Evolutionary conservation across 352 stramenopile species (phyloP).

Genomic region (Globisporangium radiosum): DNA sequence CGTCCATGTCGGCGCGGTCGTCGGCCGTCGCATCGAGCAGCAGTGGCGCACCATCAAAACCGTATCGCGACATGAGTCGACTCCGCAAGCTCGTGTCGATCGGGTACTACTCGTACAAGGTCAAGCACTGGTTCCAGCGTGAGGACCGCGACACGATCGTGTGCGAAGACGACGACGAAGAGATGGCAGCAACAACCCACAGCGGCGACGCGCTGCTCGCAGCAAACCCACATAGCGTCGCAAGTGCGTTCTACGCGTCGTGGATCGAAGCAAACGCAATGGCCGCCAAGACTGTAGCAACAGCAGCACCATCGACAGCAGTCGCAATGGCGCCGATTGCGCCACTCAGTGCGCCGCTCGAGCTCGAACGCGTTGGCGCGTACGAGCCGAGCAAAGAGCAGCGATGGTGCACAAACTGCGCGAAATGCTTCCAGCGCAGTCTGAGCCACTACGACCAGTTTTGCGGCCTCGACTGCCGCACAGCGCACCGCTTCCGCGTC

Average conservation of each 20-base stretch:
- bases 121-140: constrained; percentile 45
- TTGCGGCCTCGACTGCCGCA: constrained; percentile 68
- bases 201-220: background rate
- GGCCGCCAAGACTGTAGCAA: constrained; percentile 15
- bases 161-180: constrained; percentile 52
- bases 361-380: constrained; percentile 2
- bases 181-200: background rate
- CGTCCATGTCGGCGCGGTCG: background rate
- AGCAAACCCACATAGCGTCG: background rate
- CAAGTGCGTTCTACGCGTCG: constrained; percentile 12
- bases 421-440: constrained; percentile 65
- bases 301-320: constrained; percentile 8
- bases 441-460: constrained; percentile 67
- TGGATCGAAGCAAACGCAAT: constrained; percentile 10
- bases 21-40: background rate
- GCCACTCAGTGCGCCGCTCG: background rate
- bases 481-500: constrained; percentile 29
- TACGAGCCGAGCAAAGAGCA: constrained; percentile 63
- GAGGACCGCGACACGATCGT: constrained; percentile 54
- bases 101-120: constrained; percentile 43
- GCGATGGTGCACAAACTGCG: constrained; percentile 73
- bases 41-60: constrained; percentile 2
- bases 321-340: no score
- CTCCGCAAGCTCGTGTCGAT: constrained; percentile 60
- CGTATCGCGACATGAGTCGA: constrained; percentile 25